Evolutionary conservation across 441 rosid genomes (phyloP), one percentile per base, ranked within the genome.

Genomic region (Pelargonium australe): DNA sequence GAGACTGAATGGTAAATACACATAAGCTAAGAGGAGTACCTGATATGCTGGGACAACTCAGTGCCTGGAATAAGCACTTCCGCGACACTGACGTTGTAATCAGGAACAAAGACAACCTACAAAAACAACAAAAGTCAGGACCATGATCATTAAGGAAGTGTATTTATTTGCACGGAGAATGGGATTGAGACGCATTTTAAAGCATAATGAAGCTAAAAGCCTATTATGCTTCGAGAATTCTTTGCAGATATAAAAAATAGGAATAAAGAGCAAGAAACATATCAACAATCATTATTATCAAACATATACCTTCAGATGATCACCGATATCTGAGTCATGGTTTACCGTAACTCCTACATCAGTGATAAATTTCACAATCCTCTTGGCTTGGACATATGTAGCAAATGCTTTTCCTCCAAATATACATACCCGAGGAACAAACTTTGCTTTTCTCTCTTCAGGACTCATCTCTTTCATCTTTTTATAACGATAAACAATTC

Each of bases 361-460:
- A 2, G 96, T 87, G 74, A 94, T 91, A 57, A 94, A 85, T 75
- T 91, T 94, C 75, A 94, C 97, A 70, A 94, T 94, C 83, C 97
- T 89, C 85, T 94, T 94, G 53, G 99, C 99, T 83, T 91, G 99
- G 25, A 94, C 82, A 44, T 89, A 91, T 8, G 99, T 94, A 40
- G 99, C 83, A 64, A 94, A 94, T 53, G 99, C 99, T 79, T 94
- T 94, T 12, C 99, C 99, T 5, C 97, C 99, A 78, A 94, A 91
- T 80, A 94, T 87, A 79, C 99, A 94, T 71, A 91, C 97, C 76
- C 99, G 85, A 1, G 99, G 96, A 60, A 79, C 91, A 71, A 73
- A 94, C 68, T 80, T 82, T 19, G 77, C 77, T 71, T 75, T 83
- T 78, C 97, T 89, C 79, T 91, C 93, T 14, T 66, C 79, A n/a